Base-by-base conservation (phyloP, 257 asterid species). In the Solanum virginianum region DNA sequence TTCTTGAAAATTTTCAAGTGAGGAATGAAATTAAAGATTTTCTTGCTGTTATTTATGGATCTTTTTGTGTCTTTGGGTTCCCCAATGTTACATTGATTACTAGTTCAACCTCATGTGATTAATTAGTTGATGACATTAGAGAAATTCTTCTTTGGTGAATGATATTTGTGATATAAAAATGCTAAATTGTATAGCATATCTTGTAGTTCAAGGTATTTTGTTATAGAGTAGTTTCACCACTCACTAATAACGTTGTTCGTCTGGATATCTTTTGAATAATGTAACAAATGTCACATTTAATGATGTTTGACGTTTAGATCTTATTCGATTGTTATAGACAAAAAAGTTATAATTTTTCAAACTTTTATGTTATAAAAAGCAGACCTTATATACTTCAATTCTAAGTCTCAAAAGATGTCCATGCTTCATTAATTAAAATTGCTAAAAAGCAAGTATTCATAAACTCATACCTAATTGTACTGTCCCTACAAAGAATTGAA, bases 1-100 rank as follows among this genome's bases (percentile, higher is more conserved):
- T 83, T 41, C 39, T 26, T 66, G 47, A 81, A 74, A 66, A 72
- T 88, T 88, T 55, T 84, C 81, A 70, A 68, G 53, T 26, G 51
- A 66, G 83, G 70, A 56, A 57, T 69, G 83, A 86, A 86, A 66
- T 54, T 62, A 29, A 36, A 71, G 80, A 10, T 63, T 55, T 12
- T 47, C 71, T 43, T 60, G 79, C 85, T 79, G 49, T 53, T 79
- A 79, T 79, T 79, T 53, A 16, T 79, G 65, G 65, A 51, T 79
- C 63, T 70, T 39, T 70, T 9, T 70, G 53, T 18, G 15, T 8
- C 77, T 43, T 32, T 36, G 77, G 77, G 20, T 26, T 16, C 65
- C 59, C 8, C 24, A 4, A 75, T 49, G 82, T 22, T 74, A 14
- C n/a, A 14, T 4, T 49, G 43, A 18, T 74, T 74, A n/a, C 10